These are phyloP conservation scores for Pleodorina starrii DNA, from an alignment of 139 green algal genomes.

Conservation along the genomic window DNA sequence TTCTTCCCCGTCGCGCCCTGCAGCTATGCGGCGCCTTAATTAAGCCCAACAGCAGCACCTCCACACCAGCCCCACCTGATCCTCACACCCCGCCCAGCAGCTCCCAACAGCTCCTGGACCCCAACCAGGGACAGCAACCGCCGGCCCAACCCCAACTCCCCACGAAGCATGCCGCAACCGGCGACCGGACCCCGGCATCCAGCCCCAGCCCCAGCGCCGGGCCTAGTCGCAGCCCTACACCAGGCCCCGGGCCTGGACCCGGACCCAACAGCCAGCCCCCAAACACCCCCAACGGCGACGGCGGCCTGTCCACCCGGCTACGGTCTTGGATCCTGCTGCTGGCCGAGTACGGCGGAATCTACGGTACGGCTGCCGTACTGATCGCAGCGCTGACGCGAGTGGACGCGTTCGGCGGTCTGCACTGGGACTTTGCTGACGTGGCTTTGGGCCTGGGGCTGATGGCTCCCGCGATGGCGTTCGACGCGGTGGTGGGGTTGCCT, in stretches of 20 bases:
- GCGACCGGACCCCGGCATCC: too few species aligned
- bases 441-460: slow-evolving; percentile 56
- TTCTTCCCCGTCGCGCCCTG: too few species aligned
- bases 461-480: slow-evolving; percentile 49
- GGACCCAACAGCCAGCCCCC: background rate
- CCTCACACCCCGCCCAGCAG: too few species aligned
- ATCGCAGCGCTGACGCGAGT: slow-evolving; percentile 56
- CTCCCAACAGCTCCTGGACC: too few species aligned
- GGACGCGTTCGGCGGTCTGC: slow-evolving; percentile 56
- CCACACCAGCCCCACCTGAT: too few species aligned
- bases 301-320: slow-evolving; percentile 10
- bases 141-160: background rate
- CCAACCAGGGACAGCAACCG: too few species aligned
- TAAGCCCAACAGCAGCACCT: too few species aligned
- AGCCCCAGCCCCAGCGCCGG: background rate
- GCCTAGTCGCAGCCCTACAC: background rate
- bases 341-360: slow-evolving; percentile 54
- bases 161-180: too few species aligned
- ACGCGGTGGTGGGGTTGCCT: slow-evolving; percentile 65
- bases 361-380: slow-evolving; percentile 57
- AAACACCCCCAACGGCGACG: background rate
- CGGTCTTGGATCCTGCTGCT: slow-evolving; percentile 51
- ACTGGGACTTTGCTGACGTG: slow-evolving; percentile 51
- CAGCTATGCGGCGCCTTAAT: too few species aligned
- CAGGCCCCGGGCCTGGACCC: background rate